A percentile compares a stretch with the other conserved stretches of the same genome.
Evolutionary conservation across 1,284 basidiomycete species (phyloP).

Genomic region (Filobasidium uniguttulatum): DNA sequence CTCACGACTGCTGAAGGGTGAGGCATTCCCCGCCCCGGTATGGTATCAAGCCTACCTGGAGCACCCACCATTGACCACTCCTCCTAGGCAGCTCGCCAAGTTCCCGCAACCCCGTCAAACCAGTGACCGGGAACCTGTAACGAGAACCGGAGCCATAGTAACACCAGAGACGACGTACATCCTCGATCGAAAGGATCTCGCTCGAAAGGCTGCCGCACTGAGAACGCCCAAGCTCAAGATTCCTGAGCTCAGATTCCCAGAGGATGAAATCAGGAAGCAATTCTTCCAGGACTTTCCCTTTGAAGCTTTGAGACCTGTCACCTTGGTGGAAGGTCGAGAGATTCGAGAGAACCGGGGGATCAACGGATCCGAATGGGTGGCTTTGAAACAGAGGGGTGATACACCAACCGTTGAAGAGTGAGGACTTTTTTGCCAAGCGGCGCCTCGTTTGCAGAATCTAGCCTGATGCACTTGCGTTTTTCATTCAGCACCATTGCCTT

Average conservation of each 20-base stretch:
- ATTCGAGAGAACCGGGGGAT: constrained; percentile 42
- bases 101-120: constrained; percentile 21
- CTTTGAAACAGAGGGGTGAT: constrained; percentile 60
- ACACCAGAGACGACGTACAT: no score
- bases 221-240: constrained; percentile 16
- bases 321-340: constrained; percentile 52
- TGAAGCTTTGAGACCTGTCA: constrained; percentile 72
- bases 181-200: constrained; percentile 17
- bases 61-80: constrained; percentile 73
- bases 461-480: constrained; percentile 4
- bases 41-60: constrained; percentile 79
- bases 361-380: constrained; percentile 53
- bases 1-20: constrained; percentile 61
- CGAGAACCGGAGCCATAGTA: no score
- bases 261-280: constrained; percentile 72
- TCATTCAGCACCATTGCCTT: constrained; percentile 59
- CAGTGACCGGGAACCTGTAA: neutral
- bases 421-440: constrained; percentile 29
- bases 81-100: constrained; percentile 57
- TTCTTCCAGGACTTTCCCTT: constrained; percentile 97
- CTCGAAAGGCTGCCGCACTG: constrained; percentile 17
- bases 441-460: neutral
- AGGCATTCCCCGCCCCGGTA: constrained; percentile 57
- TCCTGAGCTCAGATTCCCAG: constrained; percentile 51
- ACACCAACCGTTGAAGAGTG: constrained; percentile 86